These are phyloP conservation scores for Trichoderma reesei DNA, from an alignment of 495 filamentous ascomycete genomes.

Conservation along the genomic window DNA sequence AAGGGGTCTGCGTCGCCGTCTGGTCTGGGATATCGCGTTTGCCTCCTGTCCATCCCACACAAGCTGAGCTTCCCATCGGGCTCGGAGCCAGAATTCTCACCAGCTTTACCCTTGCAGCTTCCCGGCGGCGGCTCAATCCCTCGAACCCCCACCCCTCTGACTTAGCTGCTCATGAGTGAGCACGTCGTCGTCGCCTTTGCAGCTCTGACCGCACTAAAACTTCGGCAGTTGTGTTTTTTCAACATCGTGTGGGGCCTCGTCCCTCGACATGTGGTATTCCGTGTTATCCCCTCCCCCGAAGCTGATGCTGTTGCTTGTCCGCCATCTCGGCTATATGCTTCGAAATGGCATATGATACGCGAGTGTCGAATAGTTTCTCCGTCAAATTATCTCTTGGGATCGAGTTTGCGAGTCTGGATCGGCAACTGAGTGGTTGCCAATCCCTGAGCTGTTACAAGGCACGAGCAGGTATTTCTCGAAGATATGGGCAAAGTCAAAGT, in stretches of 20 bases:
- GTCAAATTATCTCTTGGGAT: background rate
- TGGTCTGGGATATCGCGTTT: too few species aligned
- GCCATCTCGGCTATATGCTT: background rate
- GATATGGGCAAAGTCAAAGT: background rate
- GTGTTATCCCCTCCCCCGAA: background rate
- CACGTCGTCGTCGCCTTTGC: background rate
- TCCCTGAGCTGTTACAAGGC: background rate
- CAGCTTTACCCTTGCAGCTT: background rate
- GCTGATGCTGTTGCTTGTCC: background rate
- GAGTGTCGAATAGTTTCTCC: background rate
- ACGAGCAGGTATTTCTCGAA: background rate
- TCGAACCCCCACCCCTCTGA: background rate
- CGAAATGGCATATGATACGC: background rate
- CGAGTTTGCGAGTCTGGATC: background rate
- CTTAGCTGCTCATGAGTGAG: background rate
- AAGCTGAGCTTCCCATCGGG: background rate
- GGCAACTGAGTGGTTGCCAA: background rate
- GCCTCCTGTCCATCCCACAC: too few species aligned
- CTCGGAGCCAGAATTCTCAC: background rate
- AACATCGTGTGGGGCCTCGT: background rate
- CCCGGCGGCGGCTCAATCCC: background rate
- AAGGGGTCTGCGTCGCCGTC: background rate
- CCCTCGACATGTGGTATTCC: background rate
- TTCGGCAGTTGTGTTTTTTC: slow-evolving; percentile 7
- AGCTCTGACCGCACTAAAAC: slow-evolving; percentile 5